Evolutionary conservation across 164 flowering plant genomes (phyloP), one percentile per base, ranked within the genome.

Genomic region (Tinospora cordifolia): DNA sequence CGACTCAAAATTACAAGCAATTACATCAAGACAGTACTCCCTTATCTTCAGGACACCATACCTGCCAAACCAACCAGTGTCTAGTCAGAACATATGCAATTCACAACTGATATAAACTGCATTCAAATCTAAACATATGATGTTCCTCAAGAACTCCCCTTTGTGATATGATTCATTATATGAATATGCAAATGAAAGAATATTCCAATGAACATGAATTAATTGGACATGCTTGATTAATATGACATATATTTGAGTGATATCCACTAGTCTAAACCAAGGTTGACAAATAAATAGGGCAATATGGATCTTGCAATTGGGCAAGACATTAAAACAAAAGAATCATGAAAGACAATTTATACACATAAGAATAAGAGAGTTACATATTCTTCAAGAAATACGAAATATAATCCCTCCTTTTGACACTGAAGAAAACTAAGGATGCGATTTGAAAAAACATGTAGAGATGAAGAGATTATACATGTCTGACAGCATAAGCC

Each of bases 401-500:
- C 12, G 47, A 44, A 44, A 44, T 44, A 44, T 44, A 44, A 7
- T 44, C 47, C 10, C 47, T 14, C 47, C 47, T 44, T 44, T 6
- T 14, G 14, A 14, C 12, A 14, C 47, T 9, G 3, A 44, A 11
- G 14, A 9, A 13, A 5, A 44, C 30, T 62, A 64, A 34, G 22
- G 19, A 64, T 17, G 44, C 41, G 14, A 19, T 24, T 3, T 11
- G 25, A 0, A 70, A 41, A n/a, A 62, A 36, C 14, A 72, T 74
- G 62, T 13, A 72, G 22, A 65, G 46, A 60, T 60, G 69, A 66
- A 54, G 49, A 62, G 1, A 74, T 12, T 83, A 58, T 88, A 92
- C 99, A 92, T 84, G 81, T 95, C 99, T 34, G 99, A 82, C 70
- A 92, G 65, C 25, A 87, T 78, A 69, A 95, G 81, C 99, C 99